phyloP scores from a whole-genome alignment of 2,329 filamentous ascomycete species.

The Neocucurbitaria cava region DNA sequence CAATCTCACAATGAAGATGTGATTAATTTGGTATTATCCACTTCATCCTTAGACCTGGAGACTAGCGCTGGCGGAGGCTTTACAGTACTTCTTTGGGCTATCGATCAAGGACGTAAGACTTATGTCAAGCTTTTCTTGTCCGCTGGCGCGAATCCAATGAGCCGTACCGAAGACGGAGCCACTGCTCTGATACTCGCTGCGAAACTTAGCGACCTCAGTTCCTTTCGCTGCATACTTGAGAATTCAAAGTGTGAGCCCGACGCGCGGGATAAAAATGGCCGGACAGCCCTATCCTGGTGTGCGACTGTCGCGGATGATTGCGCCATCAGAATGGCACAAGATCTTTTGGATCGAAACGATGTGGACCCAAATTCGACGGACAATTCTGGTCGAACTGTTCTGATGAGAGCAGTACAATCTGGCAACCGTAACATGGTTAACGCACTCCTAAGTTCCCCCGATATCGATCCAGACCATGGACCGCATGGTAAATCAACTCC shows the following conservation, averaged over 20 bases:
- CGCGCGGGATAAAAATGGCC: neutral
- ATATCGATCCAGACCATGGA: neutral
- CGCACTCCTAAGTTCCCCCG: neutral
- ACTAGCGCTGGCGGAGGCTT: neutral
- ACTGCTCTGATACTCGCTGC: constrained; percentile 1
- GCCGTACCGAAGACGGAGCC: neutral
- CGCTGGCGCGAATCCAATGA: neutral
- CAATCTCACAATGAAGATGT: neutral
- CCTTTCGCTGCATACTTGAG: neutral
- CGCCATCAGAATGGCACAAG: neutral
- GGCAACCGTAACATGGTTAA: neutral
- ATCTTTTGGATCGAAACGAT: neutral
- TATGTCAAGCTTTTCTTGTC: constrained; percentile 3
- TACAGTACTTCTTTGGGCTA: neutral
- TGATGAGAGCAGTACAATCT: constrained; percentile 2
- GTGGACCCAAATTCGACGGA: constrained; percentile 1
- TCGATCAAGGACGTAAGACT: constrained; percentile 1
- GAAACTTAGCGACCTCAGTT: neutral
- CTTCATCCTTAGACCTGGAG: neutral
- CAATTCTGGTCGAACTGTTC: neutral
- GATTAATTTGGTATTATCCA: neutral
- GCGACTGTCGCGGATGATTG: neutral
- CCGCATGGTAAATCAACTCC: neutral
- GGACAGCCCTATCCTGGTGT: constrained; percentile 1
- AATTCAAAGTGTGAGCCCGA: neutral